Conservation (phyloP, 140 eudicot genomes). For the Senecio squalidus region DNA sequence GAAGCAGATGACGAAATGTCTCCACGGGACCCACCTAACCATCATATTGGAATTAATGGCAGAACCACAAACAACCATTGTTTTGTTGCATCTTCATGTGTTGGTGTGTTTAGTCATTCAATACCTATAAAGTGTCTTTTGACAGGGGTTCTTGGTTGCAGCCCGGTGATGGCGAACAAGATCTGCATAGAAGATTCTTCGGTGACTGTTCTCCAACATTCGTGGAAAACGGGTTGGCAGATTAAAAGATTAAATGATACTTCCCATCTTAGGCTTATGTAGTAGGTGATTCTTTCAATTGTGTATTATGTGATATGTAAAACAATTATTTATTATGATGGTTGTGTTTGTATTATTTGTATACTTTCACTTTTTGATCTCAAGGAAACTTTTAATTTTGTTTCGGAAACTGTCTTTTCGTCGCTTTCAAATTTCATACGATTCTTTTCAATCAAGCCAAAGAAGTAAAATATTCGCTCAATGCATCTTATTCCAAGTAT, state of each 20-base stretch:
- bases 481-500: no score
- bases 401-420: neutral
- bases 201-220: conserved; percentile 81
- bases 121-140: conserved; percentile 76
- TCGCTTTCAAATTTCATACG: no score
- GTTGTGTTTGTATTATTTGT: conserved; percentile 28
- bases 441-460: no score
- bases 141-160: conserved; percentile 89
- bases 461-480: no score
- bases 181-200: conserved; percentile 93
- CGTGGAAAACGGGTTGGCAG: conserved; percentile 91
- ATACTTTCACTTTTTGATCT: conserved; percentile 24
- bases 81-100: conserved; percentile 32
- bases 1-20: conserved; percentile 92
- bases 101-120: conserved; percentile 81
- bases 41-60: conserved; percentile 36
- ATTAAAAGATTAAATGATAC: conserved; percentile 84
- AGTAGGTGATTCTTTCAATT: conserved; percentile 36
- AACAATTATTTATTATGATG: conserved; percentile 27
- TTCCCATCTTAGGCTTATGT: conserved; percentile 85
- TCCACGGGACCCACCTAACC: conserved; percentile 62
- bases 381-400: neutral
- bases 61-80: conserved; percentile 18
- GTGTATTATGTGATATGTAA: conserved; percentile 28
- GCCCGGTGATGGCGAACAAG: conserved; percentile 62